A percentile compares a stretch with the other conserved stretches of the same genome.
Evolutionary conservation across 345 rosid species (phyloP).

Genomic region (Sisymbrium altissimum): DNA sequence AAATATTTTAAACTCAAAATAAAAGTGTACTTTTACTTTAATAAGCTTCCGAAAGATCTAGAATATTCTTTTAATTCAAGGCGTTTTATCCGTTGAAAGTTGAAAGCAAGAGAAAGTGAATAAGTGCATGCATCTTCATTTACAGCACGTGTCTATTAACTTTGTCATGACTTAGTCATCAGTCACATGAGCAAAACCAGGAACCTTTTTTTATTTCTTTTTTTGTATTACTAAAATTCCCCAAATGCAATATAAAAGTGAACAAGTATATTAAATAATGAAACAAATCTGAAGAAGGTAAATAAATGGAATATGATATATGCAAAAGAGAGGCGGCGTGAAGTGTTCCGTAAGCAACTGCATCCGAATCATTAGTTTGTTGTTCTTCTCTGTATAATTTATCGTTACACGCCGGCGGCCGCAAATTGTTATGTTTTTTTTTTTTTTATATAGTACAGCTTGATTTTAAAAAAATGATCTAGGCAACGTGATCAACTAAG

Average conservation of each 20-base stretch:
- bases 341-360: conserved; percentile 22
- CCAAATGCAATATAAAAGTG: conserved; percentile 9
- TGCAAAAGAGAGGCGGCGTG: conserved; percentile 31
- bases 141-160: conserved; percentile 22
- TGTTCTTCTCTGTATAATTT: neutral
- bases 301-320: neutral
- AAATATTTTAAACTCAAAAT: neutral
- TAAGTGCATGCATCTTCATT: conserved; percentile 34
- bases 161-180: conserved; percentile 24
- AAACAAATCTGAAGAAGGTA: neutral
- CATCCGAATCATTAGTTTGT: conserved; percentile 19
- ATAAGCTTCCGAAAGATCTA: neutral
- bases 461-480: too few species aligned
- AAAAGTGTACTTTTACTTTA: neutral
- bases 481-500: neutral
- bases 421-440: neutral
- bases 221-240: neutral
- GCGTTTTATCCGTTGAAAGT: neutral
- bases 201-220: neutral
- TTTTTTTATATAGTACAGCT: neutral
- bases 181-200: conserved; percentile 21
- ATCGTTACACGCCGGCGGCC: conserved; percentile 10
- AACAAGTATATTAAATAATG: neutral
- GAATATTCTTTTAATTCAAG: conserved; percentile 4
- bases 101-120: conserved; percentile 19